These are phyloP conservation scores for Plasmodium ovale DNA, from an alignment of 169 alveolate genomes.

Conservation along the genomic window DNA sequence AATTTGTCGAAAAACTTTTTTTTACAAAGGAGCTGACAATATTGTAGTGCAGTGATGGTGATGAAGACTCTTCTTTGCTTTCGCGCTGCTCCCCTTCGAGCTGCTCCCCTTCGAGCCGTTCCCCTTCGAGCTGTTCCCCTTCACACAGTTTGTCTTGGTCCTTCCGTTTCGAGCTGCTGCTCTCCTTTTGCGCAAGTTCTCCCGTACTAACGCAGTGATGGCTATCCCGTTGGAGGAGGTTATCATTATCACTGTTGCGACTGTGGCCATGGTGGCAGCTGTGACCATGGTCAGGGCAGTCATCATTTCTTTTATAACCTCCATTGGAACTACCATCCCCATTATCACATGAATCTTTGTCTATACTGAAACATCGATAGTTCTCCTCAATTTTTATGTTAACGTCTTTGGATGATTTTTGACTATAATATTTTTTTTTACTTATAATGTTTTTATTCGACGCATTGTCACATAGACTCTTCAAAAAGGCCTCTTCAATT, in stretches of 20 bases:
- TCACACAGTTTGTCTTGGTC: too few species aligned
- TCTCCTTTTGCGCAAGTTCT: too few species aligned
- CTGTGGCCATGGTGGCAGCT: too few species aligned
- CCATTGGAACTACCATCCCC: background rate
- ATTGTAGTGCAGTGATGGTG: background rate
- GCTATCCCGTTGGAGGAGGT: too few species aligned
- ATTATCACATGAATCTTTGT: background rate
- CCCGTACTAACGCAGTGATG: too few species aligned
- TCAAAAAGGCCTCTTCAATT: conserved; percentile 71
- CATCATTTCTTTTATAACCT: background rate
- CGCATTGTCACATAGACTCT: conserved; percentile 51
- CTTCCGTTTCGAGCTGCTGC: too few species aligned
- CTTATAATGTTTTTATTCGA: background rate
- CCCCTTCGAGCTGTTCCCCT: background rate
- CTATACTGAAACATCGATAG: conserved; percentile 27
- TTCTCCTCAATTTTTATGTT: conserved; percentile 57
- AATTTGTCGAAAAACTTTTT: background rate
- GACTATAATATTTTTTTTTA: conserved; percentile 32
- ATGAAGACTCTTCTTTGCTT: background rate
- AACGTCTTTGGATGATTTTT: conserved; percentile 22
- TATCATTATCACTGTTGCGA: too few species aligned
- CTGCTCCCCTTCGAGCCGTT: background rate
- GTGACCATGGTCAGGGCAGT: too few species aligned
- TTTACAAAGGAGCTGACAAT: conserved; percentile 2
- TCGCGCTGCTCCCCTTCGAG: background rate